Conservation (phyloP, 2,329 filamentous ascomycete genomes). For the Beauveria medogensis region DNA sequence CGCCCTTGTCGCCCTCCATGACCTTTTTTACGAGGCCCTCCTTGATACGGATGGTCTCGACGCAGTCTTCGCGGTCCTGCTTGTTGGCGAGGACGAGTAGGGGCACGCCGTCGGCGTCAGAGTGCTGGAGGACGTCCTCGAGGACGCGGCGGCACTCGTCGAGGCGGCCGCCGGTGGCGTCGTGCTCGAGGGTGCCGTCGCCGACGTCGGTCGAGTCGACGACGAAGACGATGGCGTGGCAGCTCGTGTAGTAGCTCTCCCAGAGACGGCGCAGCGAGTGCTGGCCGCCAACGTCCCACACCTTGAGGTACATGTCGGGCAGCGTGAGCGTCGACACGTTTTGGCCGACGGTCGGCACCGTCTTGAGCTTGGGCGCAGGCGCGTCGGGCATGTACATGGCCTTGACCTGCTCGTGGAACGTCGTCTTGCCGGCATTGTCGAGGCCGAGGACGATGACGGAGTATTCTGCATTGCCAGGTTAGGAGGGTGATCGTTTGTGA, state of each 20-base stretch:
- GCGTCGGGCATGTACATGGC: constrained; percentile 64
- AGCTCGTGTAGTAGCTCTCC: constrained; percentile 91
- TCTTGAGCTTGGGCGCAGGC: constrained; percentile 64
- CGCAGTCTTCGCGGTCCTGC: constrained; percentile 93
- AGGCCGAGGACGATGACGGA: constrained; percentile 94
- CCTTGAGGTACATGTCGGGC: constrained; percentile 92
- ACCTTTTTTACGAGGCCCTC: constrained; percentile 93
- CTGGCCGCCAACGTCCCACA: constrained; percentile 97
- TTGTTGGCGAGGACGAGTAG: constrained; percentile 93
- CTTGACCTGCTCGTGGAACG: constrained; percentile 94
- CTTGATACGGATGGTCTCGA: constrained; percentile 95
- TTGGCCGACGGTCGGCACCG: constrained; percentile 93
- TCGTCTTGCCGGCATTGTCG: constrained; percentile 97
- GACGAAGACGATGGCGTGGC: constrained; percentile 96
- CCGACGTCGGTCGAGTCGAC: constrained; percentile 93
- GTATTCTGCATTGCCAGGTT: constrained; percentile 57
- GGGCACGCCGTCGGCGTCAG: constrained; percentile 85
- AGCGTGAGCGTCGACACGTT: constrained; percentile 89
- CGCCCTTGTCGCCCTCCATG: constrained; percentile 87
- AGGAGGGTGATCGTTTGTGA: neutral
- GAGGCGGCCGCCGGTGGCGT: constrained; percentile 52
- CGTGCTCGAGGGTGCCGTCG: constrained; percentile 59
- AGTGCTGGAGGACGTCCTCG: constrained; percentile 80
- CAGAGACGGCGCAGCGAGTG: constrained; percentile 81
- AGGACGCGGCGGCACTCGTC: constrained; percentile 86